A percentile compares a stretch with the other conserved stretches of the same genome.
Conservation (phyloP, 1,284 basidiomycete species). For the Sanghuangporus sanghuang region DNA sequence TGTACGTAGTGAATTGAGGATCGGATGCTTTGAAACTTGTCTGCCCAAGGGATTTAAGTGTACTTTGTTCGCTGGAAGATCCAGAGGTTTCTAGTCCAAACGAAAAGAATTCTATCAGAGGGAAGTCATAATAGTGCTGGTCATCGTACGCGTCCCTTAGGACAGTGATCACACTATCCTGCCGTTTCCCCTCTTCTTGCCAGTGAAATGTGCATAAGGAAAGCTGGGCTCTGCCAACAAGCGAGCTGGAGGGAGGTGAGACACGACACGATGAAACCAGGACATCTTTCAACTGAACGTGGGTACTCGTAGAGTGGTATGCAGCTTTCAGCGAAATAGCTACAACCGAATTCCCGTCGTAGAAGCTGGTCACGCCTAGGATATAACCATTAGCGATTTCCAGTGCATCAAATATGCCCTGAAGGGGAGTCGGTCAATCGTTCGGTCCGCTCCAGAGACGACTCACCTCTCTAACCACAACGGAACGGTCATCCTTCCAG, state of each 20-base stretch:
- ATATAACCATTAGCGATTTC: slow-evolving; percentile 7
- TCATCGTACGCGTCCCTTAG: slow-evolving; percentile 7
- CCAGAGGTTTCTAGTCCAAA: not conserved
- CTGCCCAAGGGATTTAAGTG: not conserved
- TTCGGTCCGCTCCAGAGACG: not conserved
- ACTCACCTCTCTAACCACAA: slow-evolving; percentile 8
- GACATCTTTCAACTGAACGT: not conserved
- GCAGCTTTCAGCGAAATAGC: not conserved
- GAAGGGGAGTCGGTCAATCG: not conserved
- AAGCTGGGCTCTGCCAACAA: slow-evolving; percentile 4
- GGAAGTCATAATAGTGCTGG: not conserved
- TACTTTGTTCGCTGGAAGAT: not conserved
- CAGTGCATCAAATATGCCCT: slow-evolving; percentile 5
- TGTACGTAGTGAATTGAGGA: slow-evolving; percentile 3
- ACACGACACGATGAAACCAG: not conserved
- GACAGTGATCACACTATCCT: slow-evolving; percentile 4
- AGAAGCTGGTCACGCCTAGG: not conserved
- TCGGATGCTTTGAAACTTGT: not conserved
- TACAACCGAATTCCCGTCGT: not conserved
- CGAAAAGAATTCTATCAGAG: not conserved
- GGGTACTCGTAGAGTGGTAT: not conserved
- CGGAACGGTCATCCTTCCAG: slow-evolving; percentile 1
- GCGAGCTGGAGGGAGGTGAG: not conserved
- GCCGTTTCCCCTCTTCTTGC: not conserved
- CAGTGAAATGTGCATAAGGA: slow-evolving; percentile 8